Evolutionary conservation across 441 rosid genomes (phyloP).

Genomic region (Pelargonium myrrhifolium): DNA sequence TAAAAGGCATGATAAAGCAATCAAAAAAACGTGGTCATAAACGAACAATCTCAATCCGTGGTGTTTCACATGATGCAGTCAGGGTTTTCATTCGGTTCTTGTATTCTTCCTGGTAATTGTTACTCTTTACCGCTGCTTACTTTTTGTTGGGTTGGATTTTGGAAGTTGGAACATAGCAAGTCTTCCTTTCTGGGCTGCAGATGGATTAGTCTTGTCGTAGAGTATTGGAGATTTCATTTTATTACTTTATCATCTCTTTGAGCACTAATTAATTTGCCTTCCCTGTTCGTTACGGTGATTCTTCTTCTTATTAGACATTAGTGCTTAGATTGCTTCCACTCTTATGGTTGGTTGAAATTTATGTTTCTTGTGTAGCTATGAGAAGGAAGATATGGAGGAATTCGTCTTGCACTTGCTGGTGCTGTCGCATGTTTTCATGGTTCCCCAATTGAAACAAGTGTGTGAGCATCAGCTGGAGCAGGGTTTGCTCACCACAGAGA

Average conservation of each 20-base stretch:
- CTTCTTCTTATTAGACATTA: not conserved
- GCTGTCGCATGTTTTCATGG: conserved; percentile 16
- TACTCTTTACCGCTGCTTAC: conserved; percentile 4
- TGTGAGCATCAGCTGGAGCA: conserved; percentile 11
- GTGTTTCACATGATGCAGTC: conserved; percentile 72
- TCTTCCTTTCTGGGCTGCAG: too few species aligned
- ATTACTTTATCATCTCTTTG: too few species aligned
- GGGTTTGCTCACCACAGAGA: conserved; percentile 7
- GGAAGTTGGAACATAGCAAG: not conserved
- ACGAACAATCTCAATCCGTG: conserved; percentile 49
- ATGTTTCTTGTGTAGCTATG: conserved; percentile 13
- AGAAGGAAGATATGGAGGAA: conserved; percentile 18
- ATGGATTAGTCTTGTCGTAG: not conserved
- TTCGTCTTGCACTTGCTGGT: conserved; percentile 15
- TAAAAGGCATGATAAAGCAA: conserved; percentile 63
- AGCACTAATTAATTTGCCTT: not conserved
- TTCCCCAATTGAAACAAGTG: conserved; percentile 18
- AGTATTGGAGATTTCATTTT: not conserved
- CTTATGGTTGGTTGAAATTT: not conserved
- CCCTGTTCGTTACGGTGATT: not conserved
- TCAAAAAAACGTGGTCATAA: conserved; percentile 32
- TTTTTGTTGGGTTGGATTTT: not conserved
- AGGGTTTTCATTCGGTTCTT: conserved; percentile 65
- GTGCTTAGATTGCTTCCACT: not conserved
- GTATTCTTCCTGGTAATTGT: conserved; percentile 73